Conservation (phyloP, 345 rosid genomes). For the Hirschfeldia incana region DNA sequence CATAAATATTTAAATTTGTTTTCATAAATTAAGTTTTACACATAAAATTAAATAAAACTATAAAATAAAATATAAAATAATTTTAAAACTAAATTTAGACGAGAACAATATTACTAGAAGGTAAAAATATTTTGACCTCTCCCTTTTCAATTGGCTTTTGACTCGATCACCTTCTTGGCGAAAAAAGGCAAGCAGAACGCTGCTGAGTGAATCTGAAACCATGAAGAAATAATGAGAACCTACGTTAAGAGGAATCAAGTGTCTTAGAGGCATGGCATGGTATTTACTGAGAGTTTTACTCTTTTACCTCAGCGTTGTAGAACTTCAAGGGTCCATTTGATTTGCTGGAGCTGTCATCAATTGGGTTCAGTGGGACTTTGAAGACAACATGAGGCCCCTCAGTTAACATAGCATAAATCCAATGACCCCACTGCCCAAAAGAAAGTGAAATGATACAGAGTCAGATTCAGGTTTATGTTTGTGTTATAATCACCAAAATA, state of each 20-base stretch:
- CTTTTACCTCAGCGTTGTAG: constrained; percentile 69
- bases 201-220: constrained; percentile 76
- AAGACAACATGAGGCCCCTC: constrained; percentile 89
- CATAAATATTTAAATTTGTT: too few relatives aligned
- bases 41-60: too few relatives aligned
- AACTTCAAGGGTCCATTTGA: constrained; percentile 64
- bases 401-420: constrained; percentile 95
- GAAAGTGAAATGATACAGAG: not conserved
- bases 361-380: constrained; percentile 76
- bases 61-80: too few relatives aligned
- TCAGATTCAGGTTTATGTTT: not conserved
- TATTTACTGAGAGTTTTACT: not conserved
- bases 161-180: constrained; percentile 82
- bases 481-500: not conserved
- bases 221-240: not conserved
- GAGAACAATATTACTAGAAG: too few relatives aligned
- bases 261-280: not conserved
- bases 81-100: too few relatives aligned
- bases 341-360: constrained; percentile 44
- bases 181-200: constrained; percentile 93
- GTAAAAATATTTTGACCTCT: too few relatives aligned
- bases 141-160: constrained; percentile 42
- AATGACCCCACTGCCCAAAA: constrained; percentile 73
- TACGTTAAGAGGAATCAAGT: not conserved
- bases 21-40: too few relatives aligned